Conservation (phyloP, 441 rosid species). For the Populus tomentosa region DNA sequence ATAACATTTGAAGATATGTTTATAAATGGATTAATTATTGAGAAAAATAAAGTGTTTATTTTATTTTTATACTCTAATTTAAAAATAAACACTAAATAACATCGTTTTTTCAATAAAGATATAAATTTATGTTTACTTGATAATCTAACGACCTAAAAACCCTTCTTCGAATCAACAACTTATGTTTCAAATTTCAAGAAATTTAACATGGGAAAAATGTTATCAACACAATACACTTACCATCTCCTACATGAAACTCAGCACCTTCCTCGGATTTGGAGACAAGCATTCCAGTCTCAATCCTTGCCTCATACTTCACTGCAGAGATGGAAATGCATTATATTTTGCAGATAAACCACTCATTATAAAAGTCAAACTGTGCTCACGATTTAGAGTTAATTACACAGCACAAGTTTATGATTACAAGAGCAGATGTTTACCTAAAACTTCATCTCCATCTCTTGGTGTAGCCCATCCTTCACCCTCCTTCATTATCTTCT, state of each 20-base stretch:
- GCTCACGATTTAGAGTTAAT: background rate
- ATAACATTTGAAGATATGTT: too few species aligned
- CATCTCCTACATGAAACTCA: conserved; percentile 46
- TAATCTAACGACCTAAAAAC: too few species aligned
- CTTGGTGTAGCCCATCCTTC: conserved; percentile 77
- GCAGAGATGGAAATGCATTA: conserved; percentile 15
- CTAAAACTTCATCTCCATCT: conserved; percentile 76
- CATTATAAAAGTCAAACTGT: too few species aligned
- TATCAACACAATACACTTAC: conserved; percentile 23
- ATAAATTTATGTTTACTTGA: too few species aligned
- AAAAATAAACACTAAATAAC: too few species aligned
- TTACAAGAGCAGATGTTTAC: conserved; percentile 19
- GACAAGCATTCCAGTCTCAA: conserved; percentile 56
- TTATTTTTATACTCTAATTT: too few species aligned
- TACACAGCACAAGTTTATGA: background rate
- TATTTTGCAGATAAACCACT: background rate
- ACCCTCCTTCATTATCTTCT: conserved; percentile 54
- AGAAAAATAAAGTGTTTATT: too few species aligned
- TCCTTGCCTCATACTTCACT: conserved; percentile 66
- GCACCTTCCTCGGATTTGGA: conserved; percentile 39
- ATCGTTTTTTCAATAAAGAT: too few species aligned
- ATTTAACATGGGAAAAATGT: background rate
- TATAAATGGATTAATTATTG: too few species aligned
- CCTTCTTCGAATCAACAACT: conserved; percentile 5
- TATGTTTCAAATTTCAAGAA: background rate